A percentile compares a stretch with the other conserved stretches of the same genome.
phyloP scores from a whole-genome alignment of 2,329 filamentous ascomycete genomes.

The Elsinoe batatas region DNA sequence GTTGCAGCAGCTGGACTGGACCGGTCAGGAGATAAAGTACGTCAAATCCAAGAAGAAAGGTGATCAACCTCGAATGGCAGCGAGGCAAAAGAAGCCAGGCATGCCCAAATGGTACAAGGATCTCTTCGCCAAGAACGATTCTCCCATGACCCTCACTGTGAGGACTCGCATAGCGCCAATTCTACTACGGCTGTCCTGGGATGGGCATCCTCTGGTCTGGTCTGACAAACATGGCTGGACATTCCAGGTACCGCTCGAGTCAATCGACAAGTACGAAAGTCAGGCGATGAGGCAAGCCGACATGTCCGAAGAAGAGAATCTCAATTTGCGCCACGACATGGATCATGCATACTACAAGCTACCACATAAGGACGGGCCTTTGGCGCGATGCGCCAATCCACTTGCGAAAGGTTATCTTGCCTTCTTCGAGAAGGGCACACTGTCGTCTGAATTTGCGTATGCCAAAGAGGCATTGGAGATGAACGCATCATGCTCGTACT shows the following conservation, averaged over 20 bases:
- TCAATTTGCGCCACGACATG: constrained; percentile 54
- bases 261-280: constrained; percentile 55
- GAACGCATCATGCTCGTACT: constrained; percentile 98
- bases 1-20: constrained; percentile 91
- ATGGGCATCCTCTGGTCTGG: constrained; percentile 83
- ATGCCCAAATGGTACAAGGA: constrained; percentile 97
- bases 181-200: constrained; percentile 76
- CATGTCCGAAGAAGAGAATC: constrained; percentile 64
- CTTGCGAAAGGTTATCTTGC: constrained; percentile 82
- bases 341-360: constrained; percentile 74
- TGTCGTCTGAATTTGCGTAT: constrained; percentile 80
- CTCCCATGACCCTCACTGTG: constrained; percentile 68
- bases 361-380: constrained; percentile 89
- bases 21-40: constrained; percentile 83
- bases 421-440: constrained; percentile 81
- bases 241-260: constrained; percentile 60
- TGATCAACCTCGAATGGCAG: constrained; percentile 66
- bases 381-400: constrained; percentile 72
- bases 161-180: constrained; percentile 80
- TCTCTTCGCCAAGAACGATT: constrained; percentile 60
- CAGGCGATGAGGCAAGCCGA: constrained; percentile 66
- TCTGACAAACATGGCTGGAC: constrained; percentile 90
- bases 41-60: constrained; percentile 82
- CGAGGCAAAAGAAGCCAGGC: constrained; percentile 83
- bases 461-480: constrained; percentile 94